A percentile compares a stretch with the other conserved stretches of the same genome.
phyloP scores from a whole-genome alignment of 2,329 filamentous ascomycete species.

The Microdochium paspali region DNA sequence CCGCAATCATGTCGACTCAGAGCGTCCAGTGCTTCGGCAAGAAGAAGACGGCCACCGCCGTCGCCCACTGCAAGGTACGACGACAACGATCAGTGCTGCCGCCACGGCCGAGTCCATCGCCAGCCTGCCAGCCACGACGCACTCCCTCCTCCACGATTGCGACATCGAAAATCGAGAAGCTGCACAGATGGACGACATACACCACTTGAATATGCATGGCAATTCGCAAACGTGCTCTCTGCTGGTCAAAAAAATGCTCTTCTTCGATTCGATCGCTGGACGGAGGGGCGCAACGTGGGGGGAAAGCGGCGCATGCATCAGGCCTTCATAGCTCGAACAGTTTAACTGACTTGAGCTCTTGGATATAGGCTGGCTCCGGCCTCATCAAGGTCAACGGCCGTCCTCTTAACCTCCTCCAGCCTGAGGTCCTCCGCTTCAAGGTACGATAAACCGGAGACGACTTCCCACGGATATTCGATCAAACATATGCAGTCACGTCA shows the following conservation, averaged over 20 bases:
- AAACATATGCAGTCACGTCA: not conserved
- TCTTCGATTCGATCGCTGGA: not conserved
- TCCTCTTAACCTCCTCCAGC: constrained; percentile 87
- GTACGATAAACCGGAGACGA: constrained; percentile 32
- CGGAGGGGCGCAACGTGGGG: not conserved
- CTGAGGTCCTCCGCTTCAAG: constrained; percentile 97
- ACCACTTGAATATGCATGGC: no score
- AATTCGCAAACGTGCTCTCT: no score
- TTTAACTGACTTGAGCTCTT: constrained; percentile 6
- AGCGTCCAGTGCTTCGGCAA: constrained; percentile 99
- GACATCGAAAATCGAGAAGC: no score
- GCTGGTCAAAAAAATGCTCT: no score
- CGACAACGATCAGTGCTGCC: not conserved
- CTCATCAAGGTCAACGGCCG: constrained; percentile 98
- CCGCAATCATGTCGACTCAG: constrained; percentile 66
- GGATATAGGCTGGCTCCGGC: constrained; percentile 36
- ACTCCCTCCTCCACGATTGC: no score
- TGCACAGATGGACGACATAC: no score
- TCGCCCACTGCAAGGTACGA: constrained; percentile 86
- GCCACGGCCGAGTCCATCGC: not conserved
- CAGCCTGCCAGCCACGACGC: not conserved
- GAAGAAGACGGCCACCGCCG: constrained; percentile 84
- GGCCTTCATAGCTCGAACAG: not conserved
- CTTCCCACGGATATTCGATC: no score
- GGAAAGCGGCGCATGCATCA: not conserved